Percentiles rank a stretch among this genome's conserved stretches.
Conservation (phyloP, 805 yeast species). For the Saturnispora zaruensis region DNA sequence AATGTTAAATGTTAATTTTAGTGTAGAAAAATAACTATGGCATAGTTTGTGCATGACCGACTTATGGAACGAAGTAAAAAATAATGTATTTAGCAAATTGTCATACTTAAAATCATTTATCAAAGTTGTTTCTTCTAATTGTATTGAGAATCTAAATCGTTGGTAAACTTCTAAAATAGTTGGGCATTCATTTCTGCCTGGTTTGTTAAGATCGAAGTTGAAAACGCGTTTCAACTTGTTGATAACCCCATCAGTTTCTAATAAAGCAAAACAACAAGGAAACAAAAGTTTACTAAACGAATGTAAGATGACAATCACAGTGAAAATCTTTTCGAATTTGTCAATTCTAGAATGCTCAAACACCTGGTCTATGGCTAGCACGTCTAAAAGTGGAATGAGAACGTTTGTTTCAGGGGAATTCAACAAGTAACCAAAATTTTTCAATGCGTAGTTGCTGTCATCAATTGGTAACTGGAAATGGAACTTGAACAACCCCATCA, state of each 20-base stretch:
- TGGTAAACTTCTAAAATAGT: slow-evolving; percentile 10
- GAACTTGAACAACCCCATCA: slow-evolving; percentile 19
- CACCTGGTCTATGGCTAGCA: slow-evolving; percentile 12
- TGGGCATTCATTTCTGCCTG: slow-evolving; percentile 1
- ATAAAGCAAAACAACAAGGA: slow-evolving; percentile 5
- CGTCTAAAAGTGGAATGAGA: slow-evolving; percentile 13
- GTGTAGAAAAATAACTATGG: neutral
- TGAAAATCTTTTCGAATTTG: slow-evolving; percentile 18
- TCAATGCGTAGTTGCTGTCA: slow-evolving; percentile 22
- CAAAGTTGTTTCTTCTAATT: slow-evolving; percentile 19
- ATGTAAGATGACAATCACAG: slow-evolving; percentile 18
- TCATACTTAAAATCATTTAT: slow-evolving; percentile 14
- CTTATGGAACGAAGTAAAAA: slow-evolving; percentile 11
- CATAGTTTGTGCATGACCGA: neutral
- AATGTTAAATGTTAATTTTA: neutral
- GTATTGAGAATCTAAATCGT: slow-evolving; percentile 16
- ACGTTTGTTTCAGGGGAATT: slow-evolving; percentile 4
- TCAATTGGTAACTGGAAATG: slow-evolving; percentile 22
- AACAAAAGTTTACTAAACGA: slow-evolving; percentile 16
- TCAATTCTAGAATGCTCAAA: slow-evolving; percentile 15
- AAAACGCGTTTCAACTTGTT: slow-evolving; percentile 8
- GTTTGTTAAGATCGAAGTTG: slow-evolving; percentile 1
- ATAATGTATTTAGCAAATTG: slow-evolving; percentile 10
- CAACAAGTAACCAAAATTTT: slow-evolving; percentile 21
- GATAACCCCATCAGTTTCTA: neutral